Percentiles rank a stretch among this genome's conserved stretches.
Evolutionary conservation across 192 early-diverging fungal genomes (phyloP).

Genomic region (Gamsiella multidivaricata): DNA sequence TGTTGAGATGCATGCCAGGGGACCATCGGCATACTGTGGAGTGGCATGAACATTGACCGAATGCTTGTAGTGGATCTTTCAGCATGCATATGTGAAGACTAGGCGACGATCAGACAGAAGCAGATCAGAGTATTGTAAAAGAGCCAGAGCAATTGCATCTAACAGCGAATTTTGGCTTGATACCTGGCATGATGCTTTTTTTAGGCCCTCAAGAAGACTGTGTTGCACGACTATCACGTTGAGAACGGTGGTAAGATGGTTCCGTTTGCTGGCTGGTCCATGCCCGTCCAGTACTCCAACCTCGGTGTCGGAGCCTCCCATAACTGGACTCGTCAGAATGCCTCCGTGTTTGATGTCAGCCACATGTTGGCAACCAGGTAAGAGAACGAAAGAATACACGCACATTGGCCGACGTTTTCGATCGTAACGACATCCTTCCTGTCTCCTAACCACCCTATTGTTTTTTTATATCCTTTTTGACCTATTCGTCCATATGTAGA

Average conservation of each 20-base stretch:
- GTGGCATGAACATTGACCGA: too few species aligned
- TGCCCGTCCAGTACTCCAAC: constrained; percentile 93
- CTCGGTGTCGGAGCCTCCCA: constrained; percentile 93
- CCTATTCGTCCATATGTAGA: constrained; percentile 59
- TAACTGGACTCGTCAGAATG: constrained; percentile 86
- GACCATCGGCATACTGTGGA: too few species aligned
- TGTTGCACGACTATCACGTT: constrained; percentile 94
- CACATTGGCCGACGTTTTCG: too few species aligned
- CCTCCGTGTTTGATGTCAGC: constrained; percentile 97
- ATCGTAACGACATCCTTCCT: neutral
- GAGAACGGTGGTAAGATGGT: constrained; percentile 96
- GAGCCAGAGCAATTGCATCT: too few species aligned
- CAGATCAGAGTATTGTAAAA: too few species aligned
- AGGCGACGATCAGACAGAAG: too few species aligned
- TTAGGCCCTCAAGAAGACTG: constrained; percentile 73
- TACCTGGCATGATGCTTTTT: neutral
- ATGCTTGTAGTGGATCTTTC: too few species aligned
- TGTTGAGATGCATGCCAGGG: too few species aligned
- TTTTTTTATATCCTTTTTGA: neutral
- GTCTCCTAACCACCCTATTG: neutral
- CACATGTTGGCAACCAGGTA: constrained; percentile 97
- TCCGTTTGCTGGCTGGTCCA: constrained; percentile 96
- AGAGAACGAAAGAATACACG: neutral
- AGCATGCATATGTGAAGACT: too few species aligned
- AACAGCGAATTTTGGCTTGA: neutral